phyloP scores from a whole-genome alignment of 257 asterid genomes.

The Fraxinus anomala region DNA sequence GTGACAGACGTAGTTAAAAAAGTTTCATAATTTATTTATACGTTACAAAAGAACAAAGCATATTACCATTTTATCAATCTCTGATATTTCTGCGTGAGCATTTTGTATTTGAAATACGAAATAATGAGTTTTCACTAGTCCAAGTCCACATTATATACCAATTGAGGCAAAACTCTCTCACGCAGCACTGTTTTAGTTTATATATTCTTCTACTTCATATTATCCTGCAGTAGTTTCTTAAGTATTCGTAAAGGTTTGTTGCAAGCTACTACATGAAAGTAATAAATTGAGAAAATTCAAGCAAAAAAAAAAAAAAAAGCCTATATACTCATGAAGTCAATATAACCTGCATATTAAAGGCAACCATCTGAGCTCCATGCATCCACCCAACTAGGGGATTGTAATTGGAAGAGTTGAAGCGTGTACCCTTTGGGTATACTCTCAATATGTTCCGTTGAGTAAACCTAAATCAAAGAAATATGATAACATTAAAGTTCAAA shows the following conservation, averaged over 20 bases:
- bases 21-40: not conserved
- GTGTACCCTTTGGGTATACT: slow-evolving; percentile 84
- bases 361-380: slow-evolving; percentile 98
- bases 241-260: not conserved
- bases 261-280: not conserved
- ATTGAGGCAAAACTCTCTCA: not conserved
- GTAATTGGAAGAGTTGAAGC: slow-evolving; percentile 89
- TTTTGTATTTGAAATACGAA: not conserved
- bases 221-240: not conserved
- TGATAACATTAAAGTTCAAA: slow-evolving; percentile 12
- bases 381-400: slow-evolving; percentile 89
- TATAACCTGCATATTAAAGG: slow-evolving; percentile 90
- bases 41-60: not conserved
- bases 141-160: not conserved
- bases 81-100: not conserved
- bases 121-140: not conserved
- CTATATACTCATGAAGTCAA: not conserved
- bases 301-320: slow-evolving; percentile 13
- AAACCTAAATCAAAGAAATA: slow-evolving; percentile 52
- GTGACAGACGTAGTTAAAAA: not conserved
- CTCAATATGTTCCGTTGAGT: slow-evolving; percentile 78
- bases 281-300: not conserved
- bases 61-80: not conserved
- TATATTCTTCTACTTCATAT: not conserved
- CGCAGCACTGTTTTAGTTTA: not conserved